Percentiles rank a stretch among this genome's conserved stretches.
Conservation (phyloP, 2,329 filamentous ascomycete genomes). For the Chrysosporium queenslandicum region DNA sequence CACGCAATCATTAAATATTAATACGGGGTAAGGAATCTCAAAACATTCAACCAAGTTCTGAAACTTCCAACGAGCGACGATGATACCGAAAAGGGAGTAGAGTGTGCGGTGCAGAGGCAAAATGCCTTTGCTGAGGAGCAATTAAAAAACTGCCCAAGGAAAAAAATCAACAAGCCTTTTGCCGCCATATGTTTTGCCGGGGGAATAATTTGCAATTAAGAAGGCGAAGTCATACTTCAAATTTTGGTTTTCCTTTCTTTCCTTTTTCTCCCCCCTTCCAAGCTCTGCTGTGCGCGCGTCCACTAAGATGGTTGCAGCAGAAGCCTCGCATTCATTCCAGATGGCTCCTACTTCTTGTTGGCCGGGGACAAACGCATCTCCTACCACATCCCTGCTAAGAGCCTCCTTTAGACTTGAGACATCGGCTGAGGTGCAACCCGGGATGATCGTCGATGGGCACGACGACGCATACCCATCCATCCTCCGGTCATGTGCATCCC, state of each 20-base stretch:
- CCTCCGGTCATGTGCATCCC: slow-evolving; percentile 21
- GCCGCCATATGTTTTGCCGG: neutral
- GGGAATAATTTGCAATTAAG: neutral
- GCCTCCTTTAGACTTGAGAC: slow-evolving; percentile 16
- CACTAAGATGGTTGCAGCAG: no score
- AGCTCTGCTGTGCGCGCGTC: no score
- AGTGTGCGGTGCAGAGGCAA: neutral
- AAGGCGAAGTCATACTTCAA: neutral
- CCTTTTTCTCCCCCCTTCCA: no score
- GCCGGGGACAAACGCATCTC: no score
- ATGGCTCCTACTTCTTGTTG: no score
- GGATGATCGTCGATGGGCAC: slow-evolving; percentile 13
- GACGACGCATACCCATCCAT: slow-evolving; percentile 9
- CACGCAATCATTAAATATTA: slow-evolving; percentile 5
- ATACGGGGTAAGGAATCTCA: neutral
- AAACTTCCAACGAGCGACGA: neutral
- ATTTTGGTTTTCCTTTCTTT: neutral
- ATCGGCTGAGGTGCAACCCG: slow-evolving; percentile 12
- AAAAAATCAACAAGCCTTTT: neutral
- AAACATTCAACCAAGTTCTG: neutral
- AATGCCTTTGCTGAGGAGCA: no score
- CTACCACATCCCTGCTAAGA: neutral
- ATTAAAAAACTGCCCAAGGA: neutral
- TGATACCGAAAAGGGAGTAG: neutral
- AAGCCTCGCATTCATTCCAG: no score